These are phyloP conservation scores for Thraustochytrium striatum DNA, from an alignment of 352 stramenopile genomes.

Conservation along the genomic window DNA sequence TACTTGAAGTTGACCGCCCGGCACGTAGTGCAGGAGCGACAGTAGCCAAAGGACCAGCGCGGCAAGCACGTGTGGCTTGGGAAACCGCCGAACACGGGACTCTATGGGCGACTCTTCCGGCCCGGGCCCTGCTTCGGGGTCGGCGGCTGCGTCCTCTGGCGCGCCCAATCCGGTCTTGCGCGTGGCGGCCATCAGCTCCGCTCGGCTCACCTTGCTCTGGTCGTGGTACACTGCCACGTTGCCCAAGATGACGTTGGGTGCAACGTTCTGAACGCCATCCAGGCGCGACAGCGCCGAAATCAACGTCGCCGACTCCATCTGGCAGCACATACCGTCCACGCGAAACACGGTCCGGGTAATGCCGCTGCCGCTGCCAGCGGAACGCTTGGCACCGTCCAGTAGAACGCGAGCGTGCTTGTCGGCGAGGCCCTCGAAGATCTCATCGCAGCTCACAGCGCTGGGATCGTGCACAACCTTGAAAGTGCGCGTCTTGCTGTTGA, in stretches of 20 bases:
- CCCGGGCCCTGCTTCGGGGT: neutral
- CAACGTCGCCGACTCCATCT: neutral
- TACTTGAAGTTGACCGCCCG: neutral
- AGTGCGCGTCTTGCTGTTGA: too few relatives aligned
- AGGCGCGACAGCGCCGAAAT: neutral
- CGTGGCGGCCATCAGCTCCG: neutral
- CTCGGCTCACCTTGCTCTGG: neutral
- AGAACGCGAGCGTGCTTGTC: too few relatives aligned
- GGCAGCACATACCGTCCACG: slow-evolving; percentile 27
- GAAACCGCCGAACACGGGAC: neutral
- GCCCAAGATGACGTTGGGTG: slow-evolving; percentile 33
- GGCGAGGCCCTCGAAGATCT: too few relatives aligned
- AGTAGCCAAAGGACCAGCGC: slow-evolving; percentile 30
- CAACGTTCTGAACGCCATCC: slow-evolving; percentile 12
- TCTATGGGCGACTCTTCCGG: neutral
- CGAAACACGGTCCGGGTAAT: slow-evolving; percentile 14
- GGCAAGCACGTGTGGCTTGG: slow-evolving; percentile 18
- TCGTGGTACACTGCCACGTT: slow-evolving; percentile 15
- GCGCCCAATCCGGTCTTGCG: neutral
- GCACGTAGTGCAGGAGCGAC: neutral
- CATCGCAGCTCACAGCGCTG: too few relatives aligned
- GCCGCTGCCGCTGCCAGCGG: too few relatives aligned
- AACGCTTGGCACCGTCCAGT: too few relatives aligned
- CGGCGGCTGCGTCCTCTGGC: neutral
- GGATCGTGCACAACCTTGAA: too few relatives aligned